Evolutionary conservation across 148 eudicot genomes (phyloP), one percentile per base, ranked within the genome.

Genomic region (Heliosperma pusillum): DNA sequence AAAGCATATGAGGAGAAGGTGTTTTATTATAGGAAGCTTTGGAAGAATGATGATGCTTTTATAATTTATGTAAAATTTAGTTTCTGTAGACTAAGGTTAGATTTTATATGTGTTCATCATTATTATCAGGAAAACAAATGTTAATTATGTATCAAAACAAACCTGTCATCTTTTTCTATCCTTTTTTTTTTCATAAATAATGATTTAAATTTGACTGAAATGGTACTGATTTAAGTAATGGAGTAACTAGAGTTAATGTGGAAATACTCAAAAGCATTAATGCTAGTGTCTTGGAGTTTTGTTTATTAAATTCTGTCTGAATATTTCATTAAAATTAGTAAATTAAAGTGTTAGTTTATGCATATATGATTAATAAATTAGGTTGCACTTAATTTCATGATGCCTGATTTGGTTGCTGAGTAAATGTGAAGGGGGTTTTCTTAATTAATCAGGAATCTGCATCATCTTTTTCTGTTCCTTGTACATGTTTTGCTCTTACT

Each of bases 211-310:
- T 76, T 58, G 67, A 68, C 25, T 40, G 60, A 64, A n/a, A 45
- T 29, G 25, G 40, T 27, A 2, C 60, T 25, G 42, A 52, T 50
- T 40, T 40, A 40, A 42, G 26, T 40, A 42, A 67, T 67, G 71
- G 27, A 42, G 50, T n/a, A n/a, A n/a, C n/a, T n/a, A 66, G 25
- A 76, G 72, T 76, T 24, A 40, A 68, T 45, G 68, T 76, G 79
- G 74, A 53, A 76, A 74, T 76, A 74, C 74, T 76, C 68, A 76
- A 76, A 65, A 69, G 42, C 60, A 65, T 76, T 68, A 76, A 69
- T 76, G 74, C 59, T 25, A 69, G 79, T 76, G 58, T 76, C 44
- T 33, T 68, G 68, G n/a, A 21, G 9, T 29, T 75, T 52, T 13
- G 26, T 4, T 16, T 47, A 33, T 67, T 42, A 3, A 40, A 20